phyloP scores from a whole-genome alignment of 2,329 filamentous ascomycete species.

The Stachybotrys elegans region DNA sequence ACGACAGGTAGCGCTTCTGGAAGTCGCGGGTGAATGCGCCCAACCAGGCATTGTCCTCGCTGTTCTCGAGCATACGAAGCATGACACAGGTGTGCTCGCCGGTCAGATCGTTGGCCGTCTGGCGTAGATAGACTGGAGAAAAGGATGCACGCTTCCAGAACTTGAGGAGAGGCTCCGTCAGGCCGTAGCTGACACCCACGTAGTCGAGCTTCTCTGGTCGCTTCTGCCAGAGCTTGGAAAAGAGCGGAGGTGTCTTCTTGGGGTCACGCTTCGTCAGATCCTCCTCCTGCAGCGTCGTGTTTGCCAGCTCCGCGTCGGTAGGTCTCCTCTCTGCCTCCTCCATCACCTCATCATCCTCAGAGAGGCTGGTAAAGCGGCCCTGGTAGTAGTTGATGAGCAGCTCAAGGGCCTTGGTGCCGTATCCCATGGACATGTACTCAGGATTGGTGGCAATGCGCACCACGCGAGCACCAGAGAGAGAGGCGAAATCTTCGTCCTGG shows the following conservation, averaged over 20 bases:
- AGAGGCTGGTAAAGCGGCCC: slow-evolving; percentile 81
- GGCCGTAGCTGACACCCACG: slow-evolving; percentile 88
- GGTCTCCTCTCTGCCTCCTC: slow-evolving; percentile 69
- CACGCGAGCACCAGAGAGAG: slow-evolving; percentile 83
- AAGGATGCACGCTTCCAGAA: slow-evolving; percentile 94
- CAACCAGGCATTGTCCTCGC: slow-evolving; percentile 75
- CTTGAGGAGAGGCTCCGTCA: slow-evolving; percentile 82
- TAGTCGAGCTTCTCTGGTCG: slow-evolving; percentile 81
- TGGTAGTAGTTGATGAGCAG: slow-evolving; percentile 91
- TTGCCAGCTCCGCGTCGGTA: slow-evolving; percentile 75
- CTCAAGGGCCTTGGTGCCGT: slow-evolving; percentile 82
- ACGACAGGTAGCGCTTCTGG: slow-evolving; percentile 83
- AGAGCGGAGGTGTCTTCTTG: slow-evolving; percentile 86
- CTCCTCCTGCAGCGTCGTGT: slow-evolving; percentile 73
- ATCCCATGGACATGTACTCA: slow-evolving; percentile 88
- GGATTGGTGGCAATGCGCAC: slow-evolving; percentile 96
- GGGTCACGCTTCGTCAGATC: slow-evolving; percentile 89
- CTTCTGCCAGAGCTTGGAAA: slow-evolving; percentile 80
- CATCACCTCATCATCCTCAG: slow-evolving; percentile 56
- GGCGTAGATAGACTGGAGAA: slow-evolving; percentile 84
- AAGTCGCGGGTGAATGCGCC: slow-evolving; percentile 90
- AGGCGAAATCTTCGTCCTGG: slow-evolving; percentile 94
- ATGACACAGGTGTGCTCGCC: slow-evolving; percentile 98
- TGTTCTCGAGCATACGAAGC: slow-evolving; percentile 70
- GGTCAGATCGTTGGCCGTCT: slow-evolving; percentile 93